Conservation (phyloP, 73 alveolate genomes). For the Symbiodinium natans region DNA sequence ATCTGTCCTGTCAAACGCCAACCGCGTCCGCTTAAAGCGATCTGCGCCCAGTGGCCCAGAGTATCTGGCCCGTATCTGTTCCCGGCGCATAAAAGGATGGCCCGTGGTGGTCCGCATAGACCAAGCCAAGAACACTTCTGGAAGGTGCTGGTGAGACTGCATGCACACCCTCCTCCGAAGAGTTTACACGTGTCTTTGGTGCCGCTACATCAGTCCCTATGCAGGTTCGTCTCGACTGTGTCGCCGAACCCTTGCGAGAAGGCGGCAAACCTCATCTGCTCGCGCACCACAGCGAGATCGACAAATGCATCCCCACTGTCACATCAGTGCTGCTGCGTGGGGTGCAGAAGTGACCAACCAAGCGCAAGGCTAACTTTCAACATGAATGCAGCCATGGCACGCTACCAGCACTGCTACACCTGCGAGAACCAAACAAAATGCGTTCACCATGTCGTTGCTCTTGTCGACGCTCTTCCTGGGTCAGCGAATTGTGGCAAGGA, state of each 20-base stretch:
- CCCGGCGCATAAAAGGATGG: background rate
- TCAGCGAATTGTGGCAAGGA: no score
- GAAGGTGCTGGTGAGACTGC: no score
- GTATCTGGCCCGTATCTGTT: background rate
- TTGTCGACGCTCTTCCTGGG: constrained; percentile 71
- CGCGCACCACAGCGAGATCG: background rate
- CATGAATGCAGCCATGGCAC: background rate
- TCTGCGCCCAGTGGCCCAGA: background rate
- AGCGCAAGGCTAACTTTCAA: no score
- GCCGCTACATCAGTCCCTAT: constrained; percentile 17
- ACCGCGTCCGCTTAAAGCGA: background rate
- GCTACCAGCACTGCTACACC: constrained; percentile 61
- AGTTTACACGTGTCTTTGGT: no score
- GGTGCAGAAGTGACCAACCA: no score
- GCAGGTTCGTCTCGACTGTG: constrained; percentile 32
- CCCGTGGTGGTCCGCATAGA: background rate
- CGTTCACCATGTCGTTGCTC: constrained; percentile 57
- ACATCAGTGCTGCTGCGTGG: no score
- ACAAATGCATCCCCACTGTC: background rate
- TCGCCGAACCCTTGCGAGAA: constrained; percentile 54
- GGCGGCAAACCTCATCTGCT: constrained; percentile 24
- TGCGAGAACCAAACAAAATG: constrained; percentile 33
- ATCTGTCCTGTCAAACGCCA: background rate
- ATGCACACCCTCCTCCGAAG: no score
- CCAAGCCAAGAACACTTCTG: no score